Base-by-base conservation (phyloP, 306 rosid species). In the Vigna nakashimae region DNA sequence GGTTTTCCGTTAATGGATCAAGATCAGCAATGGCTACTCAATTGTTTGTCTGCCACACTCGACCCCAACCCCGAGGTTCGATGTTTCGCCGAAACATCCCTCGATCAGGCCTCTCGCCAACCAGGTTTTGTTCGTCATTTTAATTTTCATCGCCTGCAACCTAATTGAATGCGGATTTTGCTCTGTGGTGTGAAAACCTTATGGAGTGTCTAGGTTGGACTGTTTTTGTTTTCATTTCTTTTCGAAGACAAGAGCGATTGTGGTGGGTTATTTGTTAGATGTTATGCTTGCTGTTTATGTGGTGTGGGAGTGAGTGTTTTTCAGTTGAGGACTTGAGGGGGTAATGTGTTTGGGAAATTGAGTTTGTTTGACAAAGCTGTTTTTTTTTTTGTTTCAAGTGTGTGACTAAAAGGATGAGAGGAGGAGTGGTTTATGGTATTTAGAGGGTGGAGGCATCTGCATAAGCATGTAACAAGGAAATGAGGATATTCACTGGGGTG, bases 1-100 rank as follows among this genome's bases (percentile, higher is more conserved):
- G 86, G 84, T 73, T 85, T 53, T 36, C 22, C 48, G 0, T 20
- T 71, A 10, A 82, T 85, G 45, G 98, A 95, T 83, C 91, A 90
- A 74, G 97, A 95, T 86, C 98, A 92, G 82, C 93, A 91, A 40
- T 92, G 98, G 99, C 90, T 95, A 57, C 92, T 91, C 82, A 86
- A 84, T 78, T 92, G 96, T 85, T 77, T 95, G 88, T 89, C 99
- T 13, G 93, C 99, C 55, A 88, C 96, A 34, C 98, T 92, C 82
- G 98, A 95, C 69, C 91, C 97, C 16, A 95, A 84, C 87, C 97
- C 83, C 11, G 98, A 95, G 48, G 91, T 95, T 48, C 97, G 99
- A 75, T 85, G 86, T 30, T 92, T 83, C 57, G 98, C 99, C 6
- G 98, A 95, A 85, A 85, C 98, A 34, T 95, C 97, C n/a, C 92